Evolutionary conservation across 2,329 filamentous ascomycete species (phyloP).

Genomic region (Diaporthe citri): DNA sequence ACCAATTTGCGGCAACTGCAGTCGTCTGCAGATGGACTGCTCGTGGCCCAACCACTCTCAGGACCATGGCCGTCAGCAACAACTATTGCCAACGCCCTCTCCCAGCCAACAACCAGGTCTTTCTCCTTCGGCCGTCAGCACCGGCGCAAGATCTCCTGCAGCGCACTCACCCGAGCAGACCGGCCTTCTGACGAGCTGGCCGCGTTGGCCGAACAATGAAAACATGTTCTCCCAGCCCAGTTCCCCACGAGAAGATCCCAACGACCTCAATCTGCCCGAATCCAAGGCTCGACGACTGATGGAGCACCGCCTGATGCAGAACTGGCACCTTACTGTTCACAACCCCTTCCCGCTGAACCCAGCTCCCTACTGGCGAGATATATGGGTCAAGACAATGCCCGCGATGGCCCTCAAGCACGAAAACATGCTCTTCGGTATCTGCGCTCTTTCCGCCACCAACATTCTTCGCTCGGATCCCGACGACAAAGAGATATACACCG

Average conservation of each 20-base stretch:
- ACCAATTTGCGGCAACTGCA: slow-evolving; percentile 46
- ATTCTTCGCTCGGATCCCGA: slow-evolving; percentile 41
- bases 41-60: slow-evolving; percentile 40
- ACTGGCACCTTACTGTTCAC: slow-evolving; percentile 42
- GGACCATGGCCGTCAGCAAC: neutral
- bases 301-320: slow-evolving; percentile 48
- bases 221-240: slow-evolving; percentile 29
- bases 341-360: slow-evolving; percentile 41
- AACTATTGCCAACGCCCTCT: slow-evolving; percentile 25
- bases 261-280: slow-evolving; percentile 43
- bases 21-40: slow-evolving; percentile 43
- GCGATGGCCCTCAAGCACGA: slow-evolving; percentile 43
- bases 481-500: slow-evolving; percentile 42
- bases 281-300: slow-evolving; percentile 44
- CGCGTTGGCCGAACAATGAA: slow-evolving; percentile 17
- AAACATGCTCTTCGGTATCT: slow-evolving; percentile 44
- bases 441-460: slow-evolving; percentile 45
- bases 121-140: slow-evolving; percentile 19
- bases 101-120: slow-evolving; percentile 5
- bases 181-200: slow-evolving; percentile 31
- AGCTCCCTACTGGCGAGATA: slow-evolving; percentile 41
- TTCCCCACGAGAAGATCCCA: neutral
- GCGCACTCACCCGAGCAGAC: slow-evolving; percentile 21
- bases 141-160: neutral
- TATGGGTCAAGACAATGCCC: slow-evolving; percentile 43